These are phyloP conservation scores for Effrenium voratum DNA, from an alignment of 73 alveolate species.

Conservation along the genomic window DNA sequence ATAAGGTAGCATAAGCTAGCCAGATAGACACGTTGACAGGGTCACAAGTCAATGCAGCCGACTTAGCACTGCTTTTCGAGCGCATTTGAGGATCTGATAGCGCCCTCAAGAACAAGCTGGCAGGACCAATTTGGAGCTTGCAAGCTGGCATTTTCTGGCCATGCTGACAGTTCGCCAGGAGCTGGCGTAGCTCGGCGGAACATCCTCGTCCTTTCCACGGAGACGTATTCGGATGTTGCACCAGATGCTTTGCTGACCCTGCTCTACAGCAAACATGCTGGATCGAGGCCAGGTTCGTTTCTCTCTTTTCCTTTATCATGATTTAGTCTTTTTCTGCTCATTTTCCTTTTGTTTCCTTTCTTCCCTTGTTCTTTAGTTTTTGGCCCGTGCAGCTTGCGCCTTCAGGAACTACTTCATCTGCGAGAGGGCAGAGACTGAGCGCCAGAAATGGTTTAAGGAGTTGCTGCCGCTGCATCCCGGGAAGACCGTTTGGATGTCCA, in stretches of 20 bases:
- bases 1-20: too few species aligned
- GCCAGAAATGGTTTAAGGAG: constrained; percentile 59
- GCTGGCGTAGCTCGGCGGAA: constrained; percentile 32
- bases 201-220: constrained; percentile 24
- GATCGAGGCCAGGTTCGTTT: constrained; percentile 33
- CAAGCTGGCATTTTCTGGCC: background rate
- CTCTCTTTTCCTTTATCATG: too few species aligned
- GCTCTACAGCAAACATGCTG: constrained; percentile 62
- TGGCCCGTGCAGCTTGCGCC: background rate
- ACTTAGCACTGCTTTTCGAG: too few species aligned
- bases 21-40: too few species aligned
- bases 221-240: constrained; percentile 64
- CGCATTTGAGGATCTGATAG: too few species aligned
- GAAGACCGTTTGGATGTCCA: constrained; percentile 31
- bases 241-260: constrained; percentile 70
- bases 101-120: too few species aligned
- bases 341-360: background rate
- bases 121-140: background rate
- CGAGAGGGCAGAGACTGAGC: background rate
- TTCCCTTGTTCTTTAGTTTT: background rate
- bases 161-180: background rate
- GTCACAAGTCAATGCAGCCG: too few species aligned
- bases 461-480: background rate
- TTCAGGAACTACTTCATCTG: constrained; percentile 67
- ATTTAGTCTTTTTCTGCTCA: background rate